phyloP scores from a whole-genome alignment of 331 rosid species.

The Cucumis variabilis region DNA sequence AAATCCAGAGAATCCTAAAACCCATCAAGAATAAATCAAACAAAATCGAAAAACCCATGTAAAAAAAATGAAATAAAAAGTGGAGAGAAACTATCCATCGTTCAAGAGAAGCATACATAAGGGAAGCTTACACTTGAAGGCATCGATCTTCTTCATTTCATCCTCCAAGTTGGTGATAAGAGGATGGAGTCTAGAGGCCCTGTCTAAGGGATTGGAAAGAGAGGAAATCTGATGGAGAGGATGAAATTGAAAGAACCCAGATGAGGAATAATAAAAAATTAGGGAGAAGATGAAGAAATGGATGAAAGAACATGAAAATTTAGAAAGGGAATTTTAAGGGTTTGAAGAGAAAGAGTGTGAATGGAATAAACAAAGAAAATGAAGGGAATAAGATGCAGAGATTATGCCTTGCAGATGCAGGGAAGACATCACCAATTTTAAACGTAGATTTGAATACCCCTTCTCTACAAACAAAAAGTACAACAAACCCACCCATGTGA shows the following conservation, averaged over 20 bases:
- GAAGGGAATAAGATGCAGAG: conserved; percentile 30
- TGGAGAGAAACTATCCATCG: conserved; percentile 60
- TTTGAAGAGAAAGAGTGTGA: not conserved
- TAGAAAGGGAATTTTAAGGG: not conserved
- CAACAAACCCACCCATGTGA: no score
- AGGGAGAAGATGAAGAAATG: not conserved
- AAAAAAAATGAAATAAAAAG: not conserved
- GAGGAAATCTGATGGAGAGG: conserved; percentile 52
- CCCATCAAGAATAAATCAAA: not conserved
- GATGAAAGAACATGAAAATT: not conserved
- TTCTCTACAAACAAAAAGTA: no score
- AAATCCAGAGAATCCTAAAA: conserved; percentile 17
- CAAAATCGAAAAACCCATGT: not conserved
- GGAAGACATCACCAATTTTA: no score
- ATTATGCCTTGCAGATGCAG: conserved; percentile 18
- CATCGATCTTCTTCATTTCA: conserved; percentile 87
- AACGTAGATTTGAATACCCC: no score
- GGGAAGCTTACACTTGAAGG: conserved; percentile 96
- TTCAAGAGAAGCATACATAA: conserved; percentile 81
- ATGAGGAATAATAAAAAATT: not conserved
- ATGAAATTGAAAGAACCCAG: not conserved
- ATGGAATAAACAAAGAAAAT: conserved; percentile 16
- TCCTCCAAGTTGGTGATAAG: conserved; percentile 65
- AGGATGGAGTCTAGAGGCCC: conserved; percentile 52
- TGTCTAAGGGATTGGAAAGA: conserved; percentile 46